Evolutionary conservation across 1,284 basidiomycete genomes (phyloP), one percentile per base, ranked within the genome.

Genomic region (Marasmius fiardii): DNA sequence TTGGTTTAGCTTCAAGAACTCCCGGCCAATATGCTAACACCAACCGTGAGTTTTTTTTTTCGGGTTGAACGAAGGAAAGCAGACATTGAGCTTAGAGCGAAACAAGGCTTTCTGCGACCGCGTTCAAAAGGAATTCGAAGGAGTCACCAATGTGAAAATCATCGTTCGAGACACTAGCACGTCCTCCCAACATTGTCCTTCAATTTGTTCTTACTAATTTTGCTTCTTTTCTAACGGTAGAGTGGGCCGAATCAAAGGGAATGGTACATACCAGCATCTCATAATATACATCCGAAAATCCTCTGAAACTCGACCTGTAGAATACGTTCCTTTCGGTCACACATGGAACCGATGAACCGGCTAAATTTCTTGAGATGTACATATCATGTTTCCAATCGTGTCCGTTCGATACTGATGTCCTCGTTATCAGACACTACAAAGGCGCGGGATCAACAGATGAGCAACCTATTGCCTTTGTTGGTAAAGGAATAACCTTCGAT

Each of bases 401-500:
- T 26, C 35, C 21, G 3, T n/a, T 31, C 53, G 39, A 45, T 44
- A 43, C 24, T 6, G 45, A 23, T 10, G 39, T 52, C 11, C 53
- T 33, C 28, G 10, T 4, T 8, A 51, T 16, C 56, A 91, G 88
- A 58, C 86, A 90, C 69, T 95, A 95, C 79, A 88, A 88, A 41
- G 93, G 92, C 31, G 85, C 84, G 4, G 66, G 79, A 1, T 71
- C 77, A 52, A 72, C 73, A 56, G 72, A 80, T 47, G 82, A 78
- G 0, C 76, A 77, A 52, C 90, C 90, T 8, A 75, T 93, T 4
- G 88, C 85, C 1, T 81, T 94, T 57, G 91, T 95, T 43, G 93
- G 93, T 45, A 95, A 95, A 64, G 93, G 92, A 56, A 88, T 94
- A 66, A 93, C 91, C 4, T 93, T 93, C 59, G 92, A 95, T 70